These are phyloP conservation scores for Climacium dendroides DNA, from an alignment of 225 moss, liverwort and hornwort species.

Conservation along the genomic window DNA sequence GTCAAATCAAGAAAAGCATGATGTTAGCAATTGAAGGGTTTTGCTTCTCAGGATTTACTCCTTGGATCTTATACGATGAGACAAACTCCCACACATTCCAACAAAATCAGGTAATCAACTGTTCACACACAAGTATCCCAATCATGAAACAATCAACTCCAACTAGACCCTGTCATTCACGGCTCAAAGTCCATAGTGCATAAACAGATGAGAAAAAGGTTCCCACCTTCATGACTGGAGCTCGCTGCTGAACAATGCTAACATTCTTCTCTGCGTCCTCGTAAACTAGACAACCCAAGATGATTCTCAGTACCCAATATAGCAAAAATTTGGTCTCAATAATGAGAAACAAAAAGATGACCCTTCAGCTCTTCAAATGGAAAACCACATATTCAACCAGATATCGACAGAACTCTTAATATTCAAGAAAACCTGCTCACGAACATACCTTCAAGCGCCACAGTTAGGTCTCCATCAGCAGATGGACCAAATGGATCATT, in stretches of 20 bases:
- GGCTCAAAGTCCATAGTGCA: background rate
- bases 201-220: background rate
- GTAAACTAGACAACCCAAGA: constrained; percentile 33
- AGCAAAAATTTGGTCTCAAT: background rate
- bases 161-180: background rate
- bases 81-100: background rate
- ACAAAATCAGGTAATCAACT: background rate
- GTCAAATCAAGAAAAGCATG: background rate
- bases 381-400: background rate
- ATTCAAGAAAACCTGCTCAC: background rate
- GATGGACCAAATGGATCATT: constrained; percentile 84
- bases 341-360: background rate
- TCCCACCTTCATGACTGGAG: constrained; percentile 68
- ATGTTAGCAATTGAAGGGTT: background rate
- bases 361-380: background rate
- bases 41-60: background rate
- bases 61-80: background rate
- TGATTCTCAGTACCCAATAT: background rate
- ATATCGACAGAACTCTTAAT: background rate
- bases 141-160: background rate
- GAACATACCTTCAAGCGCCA: constrained; percentile 70
- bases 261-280: constrained; percentile 38
- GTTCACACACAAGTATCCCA: background rate
- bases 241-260: constrained; percentile 79
- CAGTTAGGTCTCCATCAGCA: constrained; percentile 61